Evolutionary conservation across 768 basidiomycete species (phyloP).

Genomic region (Suillus bovinus): DNA sequence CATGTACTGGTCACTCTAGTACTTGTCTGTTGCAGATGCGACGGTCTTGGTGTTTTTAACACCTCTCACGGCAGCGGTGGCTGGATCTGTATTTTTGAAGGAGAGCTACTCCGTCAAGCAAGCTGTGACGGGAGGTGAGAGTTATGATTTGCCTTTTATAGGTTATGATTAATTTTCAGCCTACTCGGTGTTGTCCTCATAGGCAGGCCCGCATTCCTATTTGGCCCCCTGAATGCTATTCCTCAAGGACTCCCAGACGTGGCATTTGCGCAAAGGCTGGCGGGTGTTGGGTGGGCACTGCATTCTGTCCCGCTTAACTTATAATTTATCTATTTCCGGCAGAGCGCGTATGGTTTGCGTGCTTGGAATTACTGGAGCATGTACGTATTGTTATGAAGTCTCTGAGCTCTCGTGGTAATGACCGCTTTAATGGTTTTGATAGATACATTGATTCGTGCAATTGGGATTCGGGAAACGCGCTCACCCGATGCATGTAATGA

Average conservation of each 20-base stretch:
- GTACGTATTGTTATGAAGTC: conserved; percentile 41
- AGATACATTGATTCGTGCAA: conserved; percentile 60
- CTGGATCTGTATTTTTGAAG: conserved; percentile 62
- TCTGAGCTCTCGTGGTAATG: too few species aligned
- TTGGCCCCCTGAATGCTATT: conserved; percentile 41
- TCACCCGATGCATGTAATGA: conserved; percentile 69
- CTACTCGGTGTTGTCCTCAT: conserved; percentile 80
- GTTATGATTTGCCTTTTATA: not conserved
- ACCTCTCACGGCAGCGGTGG: conserved; percentile 63
- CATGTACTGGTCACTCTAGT: conserved; percentile 70
- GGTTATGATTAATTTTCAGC: conserved; percentile 48
- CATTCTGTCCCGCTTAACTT: not conserved
- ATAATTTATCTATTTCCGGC: conserved; percentile 32
- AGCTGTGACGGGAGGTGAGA: conserved; percentile 51
- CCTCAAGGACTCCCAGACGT: conserved; percentile 15
- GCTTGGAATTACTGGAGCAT: conserved; percentile 63
- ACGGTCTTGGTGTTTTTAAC: conserved; percentile 75
- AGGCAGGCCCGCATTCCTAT: conserved; percentile 74
- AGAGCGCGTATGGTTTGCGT: conserved; percentile 51
- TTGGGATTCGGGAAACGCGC: conserved; percentile 80
- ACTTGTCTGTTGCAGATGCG: conserved; percentile 76
- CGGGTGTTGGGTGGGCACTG: conserved; percentile 53
- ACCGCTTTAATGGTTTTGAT: not conserved
- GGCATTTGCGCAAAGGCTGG: conserved; percentile 42
- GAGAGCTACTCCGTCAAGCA: conserved; percentile 60